Conservation (phyloP, 352 stramenopile species). For the Phytopythium aichiense region DNA sequence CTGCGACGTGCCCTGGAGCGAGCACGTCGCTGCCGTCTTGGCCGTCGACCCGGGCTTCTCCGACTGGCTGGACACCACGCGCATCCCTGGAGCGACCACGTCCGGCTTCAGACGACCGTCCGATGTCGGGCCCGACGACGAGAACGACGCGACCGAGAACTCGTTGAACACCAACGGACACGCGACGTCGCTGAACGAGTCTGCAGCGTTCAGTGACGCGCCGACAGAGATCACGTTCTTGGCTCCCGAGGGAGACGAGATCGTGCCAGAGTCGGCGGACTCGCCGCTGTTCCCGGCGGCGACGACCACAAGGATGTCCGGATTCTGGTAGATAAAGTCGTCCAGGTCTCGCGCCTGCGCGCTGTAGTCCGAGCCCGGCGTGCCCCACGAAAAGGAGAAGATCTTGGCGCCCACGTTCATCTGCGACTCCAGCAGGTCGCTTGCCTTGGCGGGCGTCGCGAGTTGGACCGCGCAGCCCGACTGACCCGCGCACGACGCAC, state of each 20-base stretch:
- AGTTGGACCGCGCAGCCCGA: conserved; percentile 51
- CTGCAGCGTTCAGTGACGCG: conserved; percentile 61
- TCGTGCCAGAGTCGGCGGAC: conserved; percentile 50
- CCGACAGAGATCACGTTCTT: conserved; percentile 86
- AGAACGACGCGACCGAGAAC: conserved; percentile 79
- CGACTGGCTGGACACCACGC: conserved; percentile 71
- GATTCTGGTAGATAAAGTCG: conserved; percentile 81
- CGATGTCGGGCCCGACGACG: conserved; percentile 68
- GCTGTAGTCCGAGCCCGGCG: conserved; percentile 71
- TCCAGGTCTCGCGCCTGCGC: conserved; percentile 73
- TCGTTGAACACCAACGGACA: conserved; percentile 72
- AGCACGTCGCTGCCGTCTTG: conserved; percentile 56
- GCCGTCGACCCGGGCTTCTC: conserved; percentile 42
- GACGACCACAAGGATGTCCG: conserved; percentile 81
- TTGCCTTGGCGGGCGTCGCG: conserved; percentile 55
- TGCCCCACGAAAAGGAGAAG: conserved; percentile 86
- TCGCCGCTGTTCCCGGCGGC: conserved; percentile 89
- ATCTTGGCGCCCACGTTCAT: conserved; percentile 68
- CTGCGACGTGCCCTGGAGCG: conserved; percentile 81
- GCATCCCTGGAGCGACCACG: conserved; percentile 81
- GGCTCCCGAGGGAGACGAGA: conserved; percentile 74
- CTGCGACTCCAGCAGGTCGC: conserved; percentile 59
- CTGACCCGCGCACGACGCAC: conserved; percentile 35
- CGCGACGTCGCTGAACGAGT: conserved; percentile 37
- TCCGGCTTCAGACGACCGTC: conserved; percentile 88